Evolutionary conservation across 306 rosid genomes (phyloP).

Genomic region (Senna siamea): DNA sequence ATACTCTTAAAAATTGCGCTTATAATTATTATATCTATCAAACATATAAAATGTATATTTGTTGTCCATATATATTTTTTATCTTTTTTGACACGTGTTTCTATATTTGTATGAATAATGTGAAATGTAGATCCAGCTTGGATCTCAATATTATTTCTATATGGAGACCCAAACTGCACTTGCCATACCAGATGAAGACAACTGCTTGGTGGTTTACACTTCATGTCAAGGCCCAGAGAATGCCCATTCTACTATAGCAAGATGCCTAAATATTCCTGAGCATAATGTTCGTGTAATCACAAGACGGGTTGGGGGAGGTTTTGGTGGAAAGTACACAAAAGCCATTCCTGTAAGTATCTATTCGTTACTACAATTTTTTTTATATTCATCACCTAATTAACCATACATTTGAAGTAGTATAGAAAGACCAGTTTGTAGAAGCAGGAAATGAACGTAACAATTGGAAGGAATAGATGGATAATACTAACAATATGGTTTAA

Average conservation of each 20-base stretch:
- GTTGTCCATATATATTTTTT: no score
- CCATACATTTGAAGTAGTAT: no score
- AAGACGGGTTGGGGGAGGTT: constrained; percentile 94
- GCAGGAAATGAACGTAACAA: not conserved
- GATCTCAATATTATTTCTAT: constrained; percentile 90
- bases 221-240: constrained; percentile 69
- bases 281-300: constrained; percentile 82
- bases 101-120: no score
- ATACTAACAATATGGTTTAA: not conserved
- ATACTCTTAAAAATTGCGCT: no score
- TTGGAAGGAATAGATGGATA: not conserved
- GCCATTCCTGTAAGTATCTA: constrained; percentile 66
- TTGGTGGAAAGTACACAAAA: constrained; percentile 78
- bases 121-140: constrained; percentile 73
- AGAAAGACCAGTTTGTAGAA: no score
- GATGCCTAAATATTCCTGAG: constrained; percentile 80
- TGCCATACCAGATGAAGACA: constrained; percentile 95
- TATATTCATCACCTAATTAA: no score
- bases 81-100: no score
- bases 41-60: no score
- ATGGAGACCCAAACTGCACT: constrained; percentile 93
- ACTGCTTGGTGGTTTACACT: constrained; percentile 75
- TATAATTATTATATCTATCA: no score
- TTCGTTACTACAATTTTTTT: not conserved
- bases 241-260: constrained; percentile 58